Conservation (phyloP, 176 grass and related monocot species). For the Saccharum spontaneum region DNA sequence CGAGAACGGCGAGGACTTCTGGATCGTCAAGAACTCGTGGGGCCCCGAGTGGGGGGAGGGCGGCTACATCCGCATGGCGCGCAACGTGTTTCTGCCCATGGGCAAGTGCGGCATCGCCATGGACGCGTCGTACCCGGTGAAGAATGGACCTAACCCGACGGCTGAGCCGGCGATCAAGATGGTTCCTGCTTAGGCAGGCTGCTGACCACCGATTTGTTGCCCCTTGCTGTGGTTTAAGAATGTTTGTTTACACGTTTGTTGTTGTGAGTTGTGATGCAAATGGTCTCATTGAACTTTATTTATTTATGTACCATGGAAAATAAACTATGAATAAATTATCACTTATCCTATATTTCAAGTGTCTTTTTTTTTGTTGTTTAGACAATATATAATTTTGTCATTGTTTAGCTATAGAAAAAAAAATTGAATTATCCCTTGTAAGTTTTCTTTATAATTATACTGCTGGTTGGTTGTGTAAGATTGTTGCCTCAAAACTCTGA, state of each 20-base stretch:
- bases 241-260: not conserved
- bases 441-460: too few relatives aligned
- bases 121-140: conserved; percentile 54
- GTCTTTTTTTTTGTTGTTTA: too few relatives aligned
- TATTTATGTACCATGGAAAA: not conserved
- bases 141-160: conserved; percentile 27
- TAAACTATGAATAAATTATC: not conserved
- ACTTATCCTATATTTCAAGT: too few relatives aligned
- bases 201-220: not conserved
- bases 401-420: too few relatives aligned
- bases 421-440: too few relatives aligned
- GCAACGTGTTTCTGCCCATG: conserved; percentile 18
- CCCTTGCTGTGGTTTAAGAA: not conserved
- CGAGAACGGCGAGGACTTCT: conserved; percentile 22
- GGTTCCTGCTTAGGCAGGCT: not conserved
- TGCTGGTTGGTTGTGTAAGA: too few relatives aligned
- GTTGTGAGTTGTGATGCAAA: not conserved
- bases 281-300: not conserved
- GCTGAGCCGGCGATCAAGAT: not conserved
- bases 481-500: too few relatives aligned
- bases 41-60: conserved; percentile 44
- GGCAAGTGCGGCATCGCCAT: conserved; percentile 75
- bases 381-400: too few relatives aligned
- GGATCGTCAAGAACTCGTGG: conserved; percentile 77
- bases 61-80: conserved; percentile 55